Evolutionary conservation across 2,329 filamentous ascomycete species (phyloP).

Genomic region (Chaetomiaceae sp.): DNA sequence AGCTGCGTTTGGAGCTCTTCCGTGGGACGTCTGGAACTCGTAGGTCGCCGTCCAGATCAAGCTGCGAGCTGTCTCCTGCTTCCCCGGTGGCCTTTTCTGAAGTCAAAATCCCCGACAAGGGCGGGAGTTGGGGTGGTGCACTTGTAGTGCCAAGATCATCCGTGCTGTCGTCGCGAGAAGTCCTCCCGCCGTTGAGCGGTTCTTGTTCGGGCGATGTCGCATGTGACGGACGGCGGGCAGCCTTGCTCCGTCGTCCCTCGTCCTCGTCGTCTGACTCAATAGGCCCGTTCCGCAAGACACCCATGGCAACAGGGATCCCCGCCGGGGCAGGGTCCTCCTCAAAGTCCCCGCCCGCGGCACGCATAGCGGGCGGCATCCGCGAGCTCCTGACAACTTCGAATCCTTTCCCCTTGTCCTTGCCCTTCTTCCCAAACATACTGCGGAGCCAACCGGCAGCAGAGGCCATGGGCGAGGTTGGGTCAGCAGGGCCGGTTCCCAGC

Average conservation of each 20-base stretch:
- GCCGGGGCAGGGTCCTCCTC: slow-evolving; percentile 64
- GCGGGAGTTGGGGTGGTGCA: slow-evolving; percentile 48
- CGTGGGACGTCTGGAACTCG: slow-evolving; percentile 59
- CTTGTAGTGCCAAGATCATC: slow-evolving; percentile 38
- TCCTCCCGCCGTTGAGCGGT: slow-evolving; percentile 44
- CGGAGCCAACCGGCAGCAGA: slow-evolving; percentile 89
- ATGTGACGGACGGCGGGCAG: slow-evolving; percentile 28
- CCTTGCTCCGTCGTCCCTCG: slow-evolving; percentile 34
- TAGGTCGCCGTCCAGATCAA: neutral
- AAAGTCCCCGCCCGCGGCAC: slow-evolving; percentile 49
- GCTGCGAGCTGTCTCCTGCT: neutral
- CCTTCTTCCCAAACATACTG: slow-evolving; percentile 73
- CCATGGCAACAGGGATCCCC: slow-evolving; percentile 62
- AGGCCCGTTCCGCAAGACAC: slow-evolving; percentile 54
- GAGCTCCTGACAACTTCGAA: slow-evolving; percentile 94
- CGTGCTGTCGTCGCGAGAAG: slow-evolving; percentile 43
- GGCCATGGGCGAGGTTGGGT: slow-evolving; percentile 86
- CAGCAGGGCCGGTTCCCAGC: slow-evolving; percentile 87
- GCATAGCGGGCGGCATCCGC: slow-evolving; percentile 75
- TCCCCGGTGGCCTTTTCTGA: slow-evolving; percentile 53
- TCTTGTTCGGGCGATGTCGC: slow-evolving; percentile 34
- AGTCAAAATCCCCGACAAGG: slow-evolving; percentile 57
- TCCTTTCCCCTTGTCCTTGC: slow-evolving; percentile 90
- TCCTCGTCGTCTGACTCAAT: slow-evolving; percentile 62
- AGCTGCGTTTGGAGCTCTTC: slow-evolving; percentile 66